Evolutionary conservation across 2,329 filamentous ascomycete genomes (phyloP).

Genomic region (Talaromyces sp.): DNA sequence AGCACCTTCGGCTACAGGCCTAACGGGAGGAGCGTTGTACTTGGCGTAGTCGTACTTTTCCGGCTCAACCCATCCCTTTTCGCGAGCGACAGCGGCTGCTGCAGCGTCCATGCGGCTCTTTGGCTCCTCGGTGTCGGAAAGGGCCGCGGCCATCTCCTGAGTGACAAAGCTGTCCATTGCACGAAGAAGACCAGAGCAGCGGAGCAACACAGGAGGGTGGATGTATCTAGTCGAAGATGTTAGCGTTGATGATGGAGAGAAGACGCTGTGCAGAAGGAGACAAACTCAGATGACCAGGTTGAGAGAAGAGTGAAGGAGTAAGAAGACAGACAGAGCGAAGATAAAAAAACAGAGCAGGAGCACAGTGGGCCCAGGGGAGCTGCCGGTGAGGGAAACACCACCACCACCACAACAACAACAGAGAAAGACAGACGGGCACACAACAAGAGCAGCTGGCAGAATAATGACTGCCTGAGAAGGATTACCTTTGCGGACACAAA

Average conservation of each 20-base stretch:
- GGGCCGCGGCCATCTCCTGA: constrained; percentile 14
- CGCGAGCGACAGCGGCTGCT: constrained; percentile 26
- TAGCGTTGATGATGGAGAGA: background rate
- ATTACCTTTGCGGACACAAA: background rate
- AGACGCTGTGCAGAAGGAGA: background rate
- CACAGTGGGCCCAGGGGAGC: background rate
- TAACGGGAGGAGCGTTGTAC: constrained; percentile 18
- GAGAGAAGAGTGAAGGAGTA: background rate
- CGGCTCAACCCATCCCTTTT: constrained; percentile 36
- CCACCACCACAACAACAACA: background rate
- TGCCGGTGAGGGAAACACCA: background rate
- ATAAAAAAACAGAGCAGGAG: constrained; percentile 3
- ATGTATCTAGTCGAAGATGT: background rate
- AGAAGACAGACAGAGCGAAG: background rate
- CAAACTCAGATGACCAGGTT: background rate
- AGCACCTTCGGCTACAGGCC: constrained; percentile 18
- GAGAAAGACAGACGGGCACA: background rate
- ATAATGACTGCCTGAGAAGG: background rate
- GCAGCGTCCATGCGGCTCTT: constrained; percentile 23
- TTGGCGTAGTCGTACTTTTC: constrained; percentile 34
- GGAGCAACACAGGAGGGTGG: background rate
- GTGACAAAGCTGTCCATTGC: constrained; percentile 19
- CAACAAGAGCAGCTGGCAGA: background rate
- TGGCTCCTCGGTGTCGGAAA: background rate
- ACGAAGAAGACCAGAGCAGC: no score